These are phyloP conservation scores for Jackrogersella minutella DNA, from an alignment of 495 filamentous ascomycete species.

Conservation along the genomic window DNA sequence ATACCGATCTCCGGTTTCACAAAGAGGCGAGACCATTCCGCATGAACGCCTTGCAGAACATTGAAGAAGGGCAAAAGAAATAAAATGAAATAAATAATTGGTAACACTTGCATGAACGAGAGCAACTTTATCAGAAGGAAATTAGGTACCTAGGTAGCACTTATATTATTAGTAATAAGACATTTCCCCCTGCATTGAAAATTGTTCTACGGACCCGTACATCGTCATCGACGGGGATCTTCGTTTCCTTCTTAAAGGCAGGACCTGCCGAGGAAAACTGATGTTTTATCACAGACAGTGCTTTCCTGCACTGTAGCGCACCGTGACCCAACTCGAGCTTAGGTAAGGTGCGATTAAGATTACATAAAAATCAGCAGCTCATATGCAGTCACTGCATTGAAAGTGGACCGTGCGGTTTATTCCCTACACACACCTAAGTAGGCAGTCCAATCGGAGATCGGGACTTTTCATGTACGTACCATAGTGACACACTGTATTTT, in stretches of 20 bases:
- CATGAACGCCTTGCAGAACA: too few species aligned
- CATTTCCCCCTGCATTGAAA: too few species aligned
- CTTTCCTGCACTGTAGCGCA: neutral
- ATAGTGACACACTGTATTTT: too few species aligned
- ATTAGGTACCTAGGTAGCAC: neutral
- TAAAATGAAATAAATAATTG: conserved; percentile 12
- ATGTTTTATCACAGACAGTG: conserved; percentile 2
- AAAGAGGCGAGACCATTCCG: neutral
- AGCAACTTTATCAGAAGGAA: conserved; percentile 9
- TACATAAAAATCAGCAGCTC: too few species aligned
- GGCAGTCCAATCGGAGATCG: conserved; percentile 1
- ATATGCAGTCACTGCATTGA: too few species aligned
- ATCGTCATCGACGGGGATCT: too few species aligned
- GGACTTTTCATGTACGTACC: too few species aligned
- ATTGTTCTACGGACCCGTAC: too few species aligned
- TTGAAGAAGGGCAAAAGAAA: too few species aligned
- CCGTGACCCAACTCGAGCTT: conserved; percentile 11
- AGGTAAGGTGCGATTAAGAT: conserved; percentile 1
- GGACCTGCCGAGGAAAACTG: conserved; percentile 13
- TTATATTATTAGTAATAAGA: neutral
- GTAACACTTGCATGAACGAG: neutral
- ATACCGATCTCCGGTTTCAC: neutral
- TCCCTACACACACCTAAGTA: too few species aligned
- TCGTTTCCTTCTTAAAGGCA: conserved; percentile 19
- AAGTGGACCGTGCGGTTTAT: too few species aligned